These are phyloP conservation scores for Ulmus americana DNA, from an alignment of 331 rosid genomes.

Conservation along the genomic window DNA sequence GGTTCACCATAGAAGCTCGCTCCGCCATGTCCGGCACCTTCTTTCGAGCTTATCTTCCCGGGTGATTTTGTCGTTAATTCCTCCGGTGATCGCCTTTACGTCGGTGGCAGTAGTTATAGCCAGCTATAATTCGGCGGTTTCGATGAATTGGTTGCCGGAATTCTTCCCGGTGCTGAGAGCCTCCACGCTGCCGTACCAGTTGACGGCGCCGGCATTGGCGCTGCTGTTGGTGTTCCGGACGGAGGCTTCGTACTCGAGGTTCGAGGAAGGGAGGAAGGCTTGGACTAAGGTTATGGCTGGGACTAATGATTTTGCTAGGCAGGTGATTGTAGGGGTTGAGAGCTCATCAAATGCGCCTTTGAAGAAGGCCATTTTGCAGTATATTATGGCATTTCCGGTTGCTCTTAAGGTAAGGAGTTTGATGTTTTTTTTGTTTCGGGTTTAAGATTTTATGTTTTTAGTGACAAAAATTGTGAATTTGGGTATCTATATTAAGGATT, in stretches of 20 bases:
- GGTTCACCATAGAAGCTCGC: conserved; percentile 72
- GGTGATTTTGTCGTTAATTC: conserved; percentile 61
- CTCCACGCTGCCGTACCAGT: conserved; percentile 72
- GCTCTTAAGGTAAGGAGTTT: conserved; percentile 53
- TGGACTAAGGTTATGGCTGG: conserved; percentile 71
- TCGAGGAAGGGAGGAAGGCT: conserved; percentile 75
- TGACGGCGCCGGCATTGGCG: conserved; percentile 85
- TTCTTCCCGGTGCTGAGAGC: conserved; percentile 49
- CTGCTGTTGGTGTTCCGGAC: conserved; percentile 76
- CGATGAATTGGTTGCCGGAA: conserved; percentile 44
- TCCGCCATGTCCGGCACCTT: conserved; percentile 74
- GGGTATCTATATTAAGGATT: too few relatives aligned
- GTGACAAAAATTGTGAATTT: too few relatives aligned
- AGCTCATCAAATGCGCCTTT: conserved; percentile 29
- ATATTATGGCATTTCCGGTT: conserved; percentile 69
- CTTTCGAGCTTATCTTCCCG: conserved; percentile 68
- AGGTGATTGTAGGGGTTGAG: conserved; percentile 43
- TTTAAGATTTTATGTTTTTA: not conserved
- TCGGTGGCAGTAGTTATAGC: conserved; percentile 55
- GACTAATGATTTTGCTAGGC: conserved; percentile 56
- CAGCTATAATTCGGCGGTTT: conserved; percentile 55
- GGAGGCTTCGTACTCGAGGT: conserved; percentile 78
- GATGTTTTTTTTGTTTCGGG: not conserved
- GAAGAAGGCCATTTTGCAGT: conserved; percentile 62
- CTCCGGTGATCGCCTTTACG: conserved; percentile 68